phyloP scores from a whole-genome alignment of 176 grass and related monocot genomes.

The maize (Zea mays) region DNA sequence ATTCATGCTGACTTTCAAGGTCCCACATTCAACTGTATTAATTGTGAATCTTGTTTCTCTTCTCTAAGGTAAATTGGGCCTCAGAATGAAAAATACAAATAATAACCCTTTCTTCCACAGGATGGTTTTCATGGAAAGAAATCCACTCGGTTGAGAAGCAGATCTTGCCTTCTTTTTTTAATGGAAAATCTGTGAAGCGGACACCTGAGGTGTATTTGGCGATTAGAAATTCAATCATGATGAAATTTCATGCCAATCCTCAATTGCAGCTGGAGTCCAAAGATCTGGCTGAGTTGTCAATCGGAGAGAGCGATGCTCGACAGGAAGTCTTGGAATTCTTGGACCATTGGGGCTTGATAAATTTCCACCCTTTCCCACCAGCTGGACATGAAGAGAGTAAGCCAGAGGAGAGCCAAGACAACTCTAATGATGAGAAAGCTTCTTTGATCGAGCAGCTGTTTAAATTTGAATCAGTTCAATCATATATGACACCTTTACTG shows the following conservation, averaged over 20 bases:
- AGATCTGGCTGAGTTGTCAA: constrained; percentile 70
- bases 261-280: constrained; percentile 74
- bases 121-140: constrained; percentile 97
- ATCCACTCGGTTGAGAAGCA: constrained; percentile 90
- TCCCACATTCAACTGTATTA: constrained; percentile 19
- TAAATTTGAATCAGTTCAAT: constrained; percentile 76
- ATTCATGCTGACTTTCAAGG: constrained; percentile 33
- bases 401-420: constrained; percentile 54
- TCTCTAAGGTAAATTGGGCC: constrained; percentile 7
- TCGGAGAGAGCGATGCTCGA: constrained; percentile 61
- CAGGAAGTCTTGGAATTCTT: constrained; percentile 88
- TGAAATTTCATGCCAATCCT: constrained; percentile 88
- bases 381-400: constrained; percentile 58
- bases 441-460: constrained; percentile 70
- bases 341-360: constrained; percentile 96
- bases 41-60: constrained; percentile 16
- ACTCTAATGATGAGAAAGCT: constrained; percentile 39
- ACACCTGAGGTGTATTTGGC: constrained; percentile 78
- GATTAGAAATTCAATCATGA: constrained; percentile 88
- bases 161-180: constrained; percentile 82
- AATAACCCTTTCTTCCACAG: constrained; percentile 56
- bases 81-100: constrained; percentile 20
- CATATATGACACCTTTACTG: constrained; percentile 57
- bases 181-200: constrained; percentile 80
- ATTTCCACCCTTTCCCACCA: constrained; percentile 91